phyloP scores from a whole-genome alignment of 1,139 yeast species.

The Sugiyamaella castrensis region DNA sequence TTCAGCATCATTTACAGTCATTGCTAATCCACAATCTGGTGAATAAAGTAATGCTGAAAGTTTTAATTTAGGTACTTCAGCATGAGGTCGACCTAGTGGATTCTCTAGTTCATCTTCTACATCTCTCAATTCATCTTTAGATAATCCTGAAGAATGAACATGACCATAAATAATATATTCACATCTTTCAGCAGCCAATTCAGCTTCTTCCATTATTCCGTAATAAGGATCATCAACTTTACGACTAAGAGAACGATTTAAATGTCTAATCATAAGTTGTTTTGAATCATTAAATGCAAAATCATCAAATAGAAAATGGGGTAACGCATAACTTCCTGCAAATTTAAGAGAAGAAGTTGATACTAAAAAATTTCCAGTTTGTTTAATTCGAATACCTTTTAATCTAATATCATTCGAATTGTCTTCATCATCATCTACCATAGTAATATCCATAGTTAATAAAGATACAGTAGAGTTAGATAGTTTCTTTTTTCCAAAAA shows the following conservation, averaged over 20 bases:
- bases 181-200: constrained; percentile 46
- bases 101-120: constrained; percentile 68
- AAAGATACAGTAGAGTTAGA: constrained; percentile 24
- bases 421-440: constrained; percentile 25
- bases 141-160: constrained; percentile 55
- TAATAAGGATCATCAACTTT: constrained; percentile 29
- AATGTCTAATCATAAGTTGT: constrained; percentile 40
- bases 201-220: constrained; percentile 24
- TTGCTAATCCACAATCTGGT: constrained; percentile 77
- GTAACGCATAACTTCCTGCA: constrained; percentile 57
- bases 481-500: constrained; percentile 1
- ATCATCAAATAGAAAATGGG: constrained; percentile 46
- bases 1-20: constrained; percentile 44
- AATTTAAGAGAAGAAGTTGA: constrained; percentile 71
- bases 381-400: constrained; percentile 67
- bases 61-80: constrained; percentile 53
- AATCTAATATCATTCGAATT: constrained; percentile 41
- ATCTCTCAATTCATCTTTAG: constrained; percentile 50
- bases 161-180: constrained; percentile 72
- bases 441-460: constrained; percentile 23
- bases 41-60: constrained; percentile 67
- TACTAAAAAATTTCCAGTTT: constrained; percentile 64
- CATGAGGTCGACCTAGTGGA: constrained; percentile 77
- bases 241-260: constrained; percentile 41
- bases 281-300: constrained; percentile 44